Conservation (phyloP, 768 basidiomycete genomes). For the Panellus pusillus region DNA sequence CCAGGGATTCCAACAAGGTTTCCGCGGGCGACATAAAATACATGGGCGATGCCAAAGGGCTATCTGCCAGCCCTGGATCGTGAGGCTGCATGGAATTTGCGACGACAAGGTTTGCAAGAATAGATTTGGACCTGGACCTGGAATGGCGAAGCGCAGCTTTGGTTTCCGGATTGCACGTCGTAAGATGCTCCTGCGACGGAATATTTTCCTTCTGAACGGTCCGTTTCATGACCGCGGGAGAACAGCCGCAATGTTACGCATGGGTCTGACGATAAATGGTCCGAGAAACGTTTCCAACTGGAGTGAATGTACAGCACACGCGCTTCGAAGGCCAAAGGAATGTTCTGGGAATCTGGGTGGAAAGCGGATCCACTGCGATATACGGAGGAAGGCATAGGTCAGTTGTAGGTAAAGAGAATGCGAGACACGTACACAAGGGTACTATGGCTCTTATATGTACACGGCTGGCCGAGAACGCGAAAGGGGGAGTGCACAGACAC, state of each 20-base stretch:
- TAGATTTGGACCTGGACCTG: slow-evolving; percentile 16
- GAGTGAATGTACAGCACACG: no score
- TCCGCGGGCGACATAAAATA: slow-evolving; percentile 45
- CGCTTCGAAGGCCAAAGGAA: no score
- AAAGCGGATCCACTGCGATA: no score
- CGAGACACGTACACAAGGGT: no score
- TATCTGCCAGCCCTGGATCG: neutral
- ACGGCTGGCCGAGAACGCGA: no score
- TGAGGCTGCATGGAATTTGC: slow-evolving; percentile 15
- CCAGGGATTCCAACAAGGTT: slow-evolving; percentile 48
- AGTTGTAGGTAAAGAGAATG: no score
- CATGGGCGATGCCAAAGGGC: slow-evolving; percentile 18
- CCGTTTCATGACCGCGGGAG: slow-evolving; percentile 18
- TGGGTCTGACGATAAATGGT: no score
- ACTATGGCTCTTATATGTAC: no score
- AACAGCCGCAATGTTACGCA: neutral
- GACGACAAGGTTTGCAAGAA: slow-evolving; percentile 11
- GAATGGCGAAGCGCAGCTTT: neutral
- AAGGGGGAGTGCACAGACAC: no score
- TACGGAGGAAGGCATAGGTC: no score
- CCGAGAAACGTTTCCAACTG: no score
- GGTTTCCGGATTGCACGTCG: neutral
- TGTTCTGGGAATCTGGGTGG: no score
- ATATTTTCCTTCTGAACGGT: slow-evolving; percentile 20
- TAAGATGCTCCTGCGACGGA: neutral